Evolutionary conservation across 2,329 filamentous ascomycete genomes (phyloP).

Genomic region (Teratosphaeria nubilosa): DNA sequence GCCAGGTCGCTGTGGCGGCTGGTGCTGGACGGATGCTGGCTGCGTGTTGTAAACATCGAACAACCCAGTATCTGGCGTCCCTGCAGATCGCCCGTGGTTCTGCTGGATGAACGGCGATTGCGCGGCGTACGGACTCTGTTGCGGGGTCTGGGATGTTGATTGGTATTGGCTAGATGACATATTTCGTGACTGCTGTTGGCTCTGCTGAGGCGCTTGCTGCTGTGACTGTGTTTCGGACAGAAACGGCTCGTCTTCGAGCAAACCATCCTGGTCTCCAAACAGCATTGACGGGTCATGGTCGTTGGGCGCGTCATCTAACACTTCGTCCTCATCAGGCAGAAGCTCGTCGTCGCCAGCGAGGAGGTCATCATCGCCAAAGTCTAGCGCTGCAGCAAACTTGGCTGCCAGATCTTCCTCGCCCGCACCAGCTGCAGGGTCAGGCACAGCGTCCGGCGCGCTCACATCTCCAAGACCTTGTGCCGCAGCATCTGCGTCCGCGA

Average conservation of each 20-base stretch:
- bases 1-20: conserved; percentile 37
- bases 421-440: conserved; percentile 1
- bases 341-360: conserved; percentile 42
- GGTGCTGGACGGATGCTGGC: conserved; percentile 5
- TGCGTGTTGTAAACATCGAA: conserved; percentile 20
- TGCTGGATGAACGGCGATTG: conserved; percentile 12
- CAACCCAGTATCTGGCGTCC: conserved; percentile 24
- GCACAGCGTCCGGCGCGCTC: conserved; percentile 1
- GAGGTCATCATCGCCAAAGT: conserved; percentile 10
- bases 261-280: conserved; percentile 61
- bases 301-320: conserved; percentile 54
- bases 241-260: conserved; percentile 57
- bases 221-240: conserved; percentile 3
- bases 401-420: conserved; percentile 58
- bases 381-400: conserved; percentile 76
- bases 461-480: conserved; percentile 2
- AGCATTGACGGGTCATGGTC: conserved; percentile 48
- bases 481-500: conserved; percentile 1
- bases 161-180: neutral
- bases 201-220: conserved; percentile 3
- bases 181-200: conserved; percentile 1
- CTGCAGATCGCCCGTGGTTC: conserved; percentile 18
- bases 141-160: conserved; percentile 2
- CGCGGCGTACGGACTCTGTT: conserved; percentile 11
- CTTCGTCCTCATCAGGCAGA: conserved; percentile 22